Evolutionary conservation across 805 yeast species (phyloP), one percentile per base, ranked within the genome.

Genomic region (Pichia occidentalis): DNA sequence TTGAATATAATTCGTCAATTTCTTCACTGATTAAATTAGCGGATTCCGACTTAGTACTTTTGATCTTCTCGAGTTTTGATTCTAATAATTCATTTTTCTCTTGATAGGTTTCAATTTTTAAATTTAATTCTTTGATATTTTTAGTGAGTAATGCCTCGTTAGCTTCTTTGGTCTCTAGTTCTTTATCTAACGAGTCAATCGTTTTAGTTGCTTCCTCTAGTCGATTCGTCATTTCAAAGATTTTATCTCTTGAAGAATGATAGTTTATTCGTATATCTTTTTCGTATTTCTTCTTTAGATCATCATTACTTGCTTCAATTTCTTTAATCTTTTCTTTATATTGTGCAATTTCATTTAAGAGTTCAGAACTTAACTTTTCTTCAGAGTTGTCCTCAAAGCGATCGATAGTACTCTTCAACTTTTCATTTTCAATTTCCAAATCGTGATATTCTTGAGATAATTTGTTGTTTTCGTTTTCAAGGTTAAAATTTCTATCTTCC

Each of bases 291-390:
- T 36, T 37, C 20, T 39, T 40, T 22, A 45, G 24, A 12, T 43
- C 39, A 4, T 51, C 50, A 13, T 59, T 59, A 1, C 19, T 26
- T 4, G 23, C 5, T 19, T 36, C 23, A 20, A 53, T 43, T 1
- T 58, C 56, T 5, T 50, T 52, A 29, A 57, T 57, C 7, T 51
- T 39, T 2, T 38, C 40, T 6, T 49, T 57, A 32, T 57, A 58
- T 36, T 60, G 63, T 21, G 43, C 44, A 10, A 25, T 22, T 12
- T 24, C 14, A n/a, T 34, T 37, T 6, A 30, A 13, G 25, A 12
- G 25, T 23, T 8, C 44, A 43, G 4, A n/a, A n/a, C n/a, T n/a
- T n/a, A n/a, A n/a, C n/a, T n/a, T n/a, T n/a, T n/a, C 58, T 43
- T 23, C 53, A 53, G 18, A 56, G 55, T 12, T 16, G 8, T 23